Percentiles rank a stretch among this genome's conserved stretches.
These are phyloP conservation scores for Trichoderma reesei DNA, from an alignment of 495 filamentous ascomycete genomes.

Conservation along the genomic window DNA sequence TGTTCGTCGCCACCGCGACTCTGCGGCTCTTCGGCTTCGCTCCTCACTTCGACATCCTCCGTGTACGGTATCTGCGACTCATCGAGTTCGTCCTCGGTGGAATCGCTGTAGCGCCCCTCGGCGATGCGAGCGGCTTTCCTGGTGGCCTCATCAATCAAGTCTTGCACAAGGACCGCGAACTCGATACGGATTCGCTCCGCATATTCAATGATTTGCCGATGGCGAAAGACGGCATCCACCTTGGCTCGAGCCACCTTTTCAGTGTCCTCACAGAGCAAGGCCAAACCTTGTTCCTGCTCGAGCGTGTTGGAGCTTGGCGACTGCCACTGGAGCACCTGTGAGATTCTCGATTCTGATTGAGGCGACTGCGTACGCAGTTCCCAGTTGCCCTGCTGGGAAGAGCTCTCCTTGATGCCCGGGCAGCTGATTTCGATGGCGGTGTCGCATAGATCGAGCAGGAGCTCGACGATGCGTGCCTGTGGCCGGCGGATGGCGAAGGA, in stretches of 20 bases:
- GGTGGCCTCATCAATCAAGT: slow-evolving; percentile 88
- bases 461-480: slow-evolving; percentile 82
- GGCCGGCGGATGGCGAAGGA: slow-evolving; percentile 83
- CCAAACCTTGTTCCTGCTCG: slow-evolving; percentile 90
- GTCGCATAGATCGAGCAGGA: slow-evolving; percentile 90
- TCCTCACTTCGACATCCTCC: background rate
- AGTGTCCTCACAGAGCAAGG: slow-evolving; percentile 79
- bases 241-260: slow-evolving; percentile 73
- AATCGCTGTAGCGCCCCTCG: slow-evolving; percentile 74
- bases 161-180: slow-evolving; percentile 80
- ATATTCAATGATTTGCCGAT: slow-evolving; percentile 90
- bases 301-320: slow-evolving; percentile 81
- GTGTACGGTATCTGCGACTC: slow-evolving; percentile 14
- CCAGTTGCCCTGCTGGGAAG: slow-evolving; percentile 47
- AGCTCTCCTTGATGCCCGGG: slow-evolving; percentile 76
- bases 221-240: slow-evolving; percentile 83
- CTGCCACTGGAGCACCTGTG: slow-evolving; percentile 91
- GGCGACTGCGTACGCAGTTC: slow-evolving; percentile 86
- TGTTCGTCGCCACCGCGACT: slow-evolving; percentile 18
- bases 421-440: slow-evolving; percentile 92
- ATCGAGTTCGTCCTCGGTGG: slow-evolving; percentile 45
- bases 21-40: slow-evolving; percentile 19
- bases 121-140: slow-evolving; percentile 83
- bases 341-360: slow-evolving; percentile 84
- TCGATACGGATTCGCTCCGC: slow-evolving; percentile 90